Percentiles rank a stretch among this genome's conserved stretches.
These are phyloP conservation scores for Silybum marianum DNA, from an alignment of 129 eudicot species.

Conservation along the genomic window DNA sequence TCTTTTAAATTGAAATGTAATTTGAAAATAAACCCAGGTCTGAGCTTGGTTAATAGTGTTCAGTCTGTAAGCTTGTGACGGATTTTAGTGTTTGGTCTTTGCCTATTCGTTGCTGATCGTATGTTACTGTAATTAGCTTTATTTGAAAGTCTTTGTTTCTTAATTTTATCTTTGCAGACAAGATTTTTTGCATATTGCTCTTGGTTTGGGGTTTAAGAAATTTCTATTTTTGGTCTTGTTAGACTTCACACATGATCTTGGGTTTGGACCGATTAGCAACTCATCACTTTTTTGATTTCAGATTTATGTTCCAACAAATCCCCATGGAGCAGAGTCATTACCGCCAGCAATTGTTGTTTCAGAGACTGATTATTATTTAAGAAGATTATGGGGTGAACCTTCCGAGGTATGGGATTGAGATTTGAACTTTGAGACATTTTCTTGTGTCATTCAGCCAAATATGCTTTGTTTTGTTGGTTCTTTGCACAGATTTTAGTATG, in stretches of 20 bases:
- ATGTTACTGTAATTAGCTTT: background rate
- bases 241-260: background rate
- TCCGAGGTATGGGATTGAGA: conserved; percentile 63
- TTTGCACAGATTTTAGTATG: background rate
- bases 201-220: background rate
- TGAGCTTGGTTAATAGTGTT: background rate
- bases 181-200: background rate
- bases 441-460: background rate
- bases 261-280: background rate
- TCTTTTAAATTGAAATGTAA: background rate
- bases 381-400: conserved; percentile 99
- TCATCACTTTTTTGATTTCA: conserved; percentile 32
- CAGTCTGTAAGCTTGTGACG: conserved; percentile 6
- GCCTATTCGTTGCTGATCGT: background rate
- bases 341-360: conserved; percentile 96
- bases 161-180: background rate
- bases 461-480: background rate
- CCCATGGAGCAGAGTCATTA: conserved; percentile 95
- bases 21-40: background rate
- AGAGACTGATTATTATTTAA: conserved; percentile 76
- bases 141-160: background rate
- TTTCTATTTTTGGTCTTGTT: background rate
- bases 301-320: conserved; percentile 89
- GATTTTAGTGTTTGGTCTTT: background rate
- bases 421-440: background rate